phyloP scores from a whole-genome alignment of 345 rosid genomes.

The Abelmoschus esculentus region DNA sequence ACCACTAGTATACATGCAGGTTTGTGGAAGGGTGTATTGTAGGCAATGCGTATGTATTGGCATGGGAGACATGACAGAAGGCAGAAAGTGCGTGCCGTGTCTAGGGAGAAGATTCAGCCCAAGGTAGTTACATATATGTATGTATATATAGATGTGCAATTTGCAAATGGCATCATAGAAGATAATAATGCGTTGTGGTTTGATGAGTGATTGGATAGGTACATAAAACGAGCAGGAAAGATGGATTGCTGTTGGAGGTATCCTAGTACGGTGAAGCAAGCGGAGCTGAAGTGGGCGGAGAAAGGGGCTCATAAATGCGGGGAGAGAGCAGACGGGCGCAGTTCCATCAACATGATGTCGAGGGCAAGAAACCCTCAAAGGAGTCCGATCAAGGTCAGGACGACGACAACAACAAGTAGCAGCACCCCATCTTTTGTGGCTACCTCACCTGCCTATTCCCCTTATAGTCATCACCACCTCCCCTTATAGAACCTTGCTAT shows the following conservation, averaged over 20 bases:
- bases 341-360: slow-evolving; percentile 16
- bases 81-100: slow-evolving; percentile 54
- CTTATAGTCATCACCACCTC: slow-evolving; percentile 28
- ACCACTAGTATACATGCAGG: slow-evolving; percentile 24
- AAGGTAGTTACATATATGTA: slow-evolving; percentile 24
- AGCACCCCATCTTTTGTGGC: slow-evolving; percentile 28
- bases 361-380: slow-evolving; percentile 28
- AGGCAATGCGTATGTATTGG: slow-evolving; percentile 39
- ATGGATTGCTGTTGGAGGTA: slow-evolving; percentile 37
- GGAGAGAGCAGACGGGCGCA: slow-evolving; percentile 22
- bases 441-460: slow-evolving; percentile 19
- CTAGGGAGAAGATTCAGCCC: slow-evolving; percentile 49
- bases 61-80: slow-evolving; percentile 65
- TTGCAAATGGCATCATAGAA: not conserved
- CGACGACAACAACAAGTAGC: not conserved
- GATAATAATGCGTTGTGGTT: not conserved
- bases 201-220: slow-evolving; percentile 23
- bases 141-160: not conserved
- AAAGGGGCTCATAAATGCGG: slow-evolving; percentile 46
- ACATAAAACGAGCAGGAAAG: slow-evolving; percentile 47
- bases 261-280: slow-evolving; percentile 33
- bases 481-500: slow-evolving; percentile 11
- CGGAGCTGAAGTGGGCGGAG: slow-evolving; percentile 64
- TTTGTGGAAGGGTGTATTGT: slow-evolving; percentile 64
- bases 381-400: slow-evolving; percentile 6